Conservation (phyloP, 1,139 yeast genomes). For the Tardiomyces blankii region DNA sequence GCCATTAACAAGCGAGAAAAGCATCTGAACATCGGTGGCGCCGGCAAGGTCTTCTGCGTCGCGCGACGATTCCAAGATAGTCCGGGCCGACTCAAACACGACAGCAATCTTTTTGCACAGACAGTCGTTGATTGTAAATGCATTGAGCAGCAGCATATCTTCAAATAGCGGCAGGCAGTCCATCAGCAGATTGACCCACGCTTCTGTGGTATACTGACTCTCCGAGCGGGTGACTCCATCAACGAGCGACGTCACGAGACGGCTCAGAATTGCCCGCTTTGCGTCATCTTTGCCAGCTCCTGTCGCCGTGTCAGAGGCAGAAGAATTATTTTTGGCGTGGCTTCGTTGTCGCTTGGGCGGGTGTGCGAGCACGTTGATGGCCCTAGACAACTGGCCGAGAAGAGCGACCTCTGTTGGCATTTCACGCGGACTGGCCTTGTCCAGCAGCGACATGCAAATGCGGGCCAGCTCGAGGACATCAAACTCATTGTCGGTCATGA, state of each 20-base stretch:
- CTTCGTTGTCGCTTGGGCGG: background rate
- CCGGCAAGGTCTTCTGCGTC: background rate
- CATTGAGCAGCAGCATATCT: background rate
- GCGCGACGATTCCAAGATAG: background rate
- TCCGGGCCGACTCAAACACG: background rate
- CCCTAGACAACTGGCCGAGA: background rate
- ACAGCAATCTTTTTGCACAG: background rate
- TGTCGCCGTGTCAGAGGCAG: background rate
- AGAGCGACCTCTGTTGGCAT: background rate
- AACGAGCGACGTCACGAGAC: background rate
- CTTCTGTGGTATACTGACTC: background rate
- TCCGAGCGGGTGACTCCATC: background rate
- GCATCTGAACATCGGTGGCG: background rate
- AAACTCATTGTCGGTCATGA: background rate
- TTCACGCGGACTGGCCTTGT: background rate
- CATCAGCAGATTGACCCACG: background rate
- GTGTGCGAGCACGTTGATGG: background rate
- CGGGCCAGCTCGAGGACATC: background rate
- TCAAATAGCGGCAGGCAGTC: background rate
- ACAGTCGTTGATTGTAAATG: background rate
- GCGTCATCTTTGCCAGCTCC: background rate
- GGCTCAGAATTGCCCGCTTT: background rate
- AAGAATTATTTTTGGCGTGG: background rate
- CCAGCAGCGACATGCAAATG: background rate
- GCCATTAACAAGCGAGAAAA: background rate